Evolutionary conservation across 768 basidiomycete genomes (phyloP).

Genomic region (Daedaleopsis nitida): DNA sequence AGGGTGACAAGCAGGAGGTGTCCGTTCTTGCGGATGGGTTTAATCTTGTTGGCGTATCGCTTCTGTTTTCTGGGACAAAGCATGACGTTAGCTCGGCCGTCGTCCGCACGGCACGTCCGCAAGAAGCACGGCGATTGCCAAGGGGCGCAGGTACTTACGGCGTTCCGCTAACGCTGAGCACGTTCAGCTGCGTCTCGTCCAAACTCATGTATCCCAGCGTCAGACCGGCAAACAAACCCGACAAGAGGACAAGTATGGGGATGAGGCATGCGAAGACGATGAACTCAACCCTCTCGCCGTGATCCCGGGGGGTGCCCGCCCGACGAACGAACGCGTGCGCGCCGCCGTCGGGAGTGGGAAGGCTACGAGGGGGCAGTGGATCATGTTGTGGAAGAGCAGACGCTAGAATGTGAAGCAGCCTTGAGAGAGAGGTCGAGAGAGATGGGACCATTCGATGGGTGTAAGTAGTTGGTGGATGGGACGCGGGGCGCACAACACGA

Average conservation of each 20-base stretch:
- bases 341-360: conserved; percentile 1
- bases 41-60: conserved; percentile 80
- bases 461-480: conserved; percentile 9
- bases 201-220: conserved; percentile 93
- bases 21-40: conserved; percentile 82
- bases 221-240: conserved; percentile 88
- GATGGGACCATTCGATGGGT: conserved; percentile 32
- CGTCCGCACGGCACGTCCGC: not conserved
- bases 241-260: conserved; percentile 79
- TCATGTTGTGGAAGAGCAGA: conserved; percentile 31
- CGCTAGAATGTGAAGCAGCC: conserved; percentile 29
- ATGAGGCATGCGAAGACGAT: conserved; percentile 61
- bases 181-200: conserved; percentile 90
- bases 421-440: conserved; percentile 23
- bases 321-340: conserved; percentile 36
- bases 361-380: conserved; percentile 4
- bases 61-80: conserved; percentile 61
- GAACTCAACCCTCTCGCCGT: conserved; percentile 30
- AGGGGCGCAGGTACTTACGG: conserved; percentile 49
- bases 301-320: conserved; percentile 14
- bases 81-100: not conserved
- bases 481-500: conserved; percentile 6
- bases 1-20: conserved; percentile 83
- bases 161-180: conserved; percentile 82
- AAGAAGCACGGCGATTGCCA: conserved; percentile 8